phyloP scores from a whole-genome alignment of 805 yeast genomes.

The Priceomyces carsonii region DNA sequence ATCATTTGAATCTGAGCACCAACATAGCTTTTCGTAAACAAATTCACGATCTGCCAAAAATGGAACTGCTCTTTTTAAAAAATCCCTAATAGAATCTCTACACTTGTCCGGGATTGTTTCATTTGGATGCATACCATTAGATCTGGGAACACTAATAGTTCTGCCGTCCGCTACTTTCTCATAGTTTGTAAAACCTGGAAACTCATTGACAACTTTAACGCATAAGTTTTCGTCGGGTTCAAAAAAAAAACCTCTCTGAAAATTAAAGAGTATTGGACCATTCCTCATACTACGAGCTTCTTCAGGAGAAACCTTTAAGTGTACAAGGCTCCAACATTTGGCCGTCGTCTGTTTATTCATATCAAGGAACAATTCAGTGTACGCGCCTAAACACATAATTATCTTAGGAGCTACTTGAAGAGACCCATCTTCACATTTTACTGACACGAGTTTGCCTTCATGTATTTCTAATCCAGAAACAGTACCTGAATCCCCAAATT shows the following conservation, averaged over 20 bases:
- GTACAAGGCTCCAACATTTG: slow-evolving; percentile 44
- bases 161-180: too few species aligned
- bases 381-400: slow-evolving; percentile 42
- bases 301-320: slow-evolving; percentile 31
- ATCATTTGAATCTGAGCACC: slow-evolving; percentile 40
- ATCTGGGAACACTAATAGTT: not conserved
- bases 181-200: slow-evolving; percentile 35
- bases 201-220: slow-evolving; percentile 40
- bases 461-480: slow-evolving; percentile 10
- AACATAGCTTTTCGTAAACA: slow-evolving; percentile 27
- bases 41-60: slow-evolving; percentile 27
- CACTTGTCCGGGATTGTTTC: slow-evolving; percentile 29
- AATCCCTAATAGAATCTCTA: slow-evolving; percentile 27
- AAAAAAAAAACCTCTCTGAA: slow-evolving; percentile 42
- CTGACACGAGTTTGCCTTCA: slow-evolving; percentile 15
- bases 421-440: slow-evolving; percentile 23
- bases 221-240: slow-evolving; percentile 38
- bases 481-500: slow-evolving; percentile 21
- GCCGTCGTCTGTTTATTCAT: slow-evolving; percentile 37
- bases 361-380: slow-evolving; percentile 32
- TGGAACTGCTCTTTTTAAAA: slow-evolving; percentile 33
- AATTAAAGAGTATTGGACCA: slow-evolving; percentile 36
- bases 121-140: too few species aligned
- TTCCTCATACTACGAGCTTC: slow-evolving; percentile 29
- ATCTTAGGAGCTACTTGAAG: slow-evolving; percentile 21